These are phyloP conservation scores for Cryphonectria parasitica DNA, from an alignment of 2,329 filamentous ascomycete species.

Conservation along the genomic window DNA sequence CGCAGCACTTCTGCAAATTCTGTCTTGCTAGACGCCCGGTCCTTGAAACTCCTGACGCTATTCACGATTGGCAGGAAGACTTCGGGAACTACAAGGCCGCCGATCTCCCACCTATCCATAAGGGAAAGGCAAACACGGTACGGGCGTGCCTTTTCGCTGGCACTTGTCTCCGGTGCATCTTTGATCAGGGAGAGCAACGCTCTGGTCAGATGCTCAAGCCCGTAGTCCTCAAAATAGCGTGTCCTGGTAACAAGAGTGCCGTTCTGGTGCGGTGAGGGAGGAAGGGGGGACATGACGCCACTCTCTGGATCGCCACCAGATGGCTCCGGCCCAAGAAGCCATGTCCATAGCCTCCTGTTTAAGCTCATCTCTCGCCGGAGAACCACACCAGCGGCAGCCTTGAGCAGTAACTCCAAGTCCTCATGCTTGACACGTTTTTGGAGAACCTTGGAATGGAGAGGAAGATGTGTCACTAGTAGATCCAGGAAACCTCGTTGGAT, in stretches of 20 bases:
- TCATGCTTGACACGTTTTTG: constrained; percentile 72
- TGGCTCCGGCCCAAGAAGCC: constrained; percentile 84
- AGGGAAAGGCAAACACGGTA: constrained; percentile 92
- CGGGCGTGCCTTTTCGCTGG: constrained; percentile 76
- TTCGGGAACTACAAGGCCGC: constrained; percentile 83
- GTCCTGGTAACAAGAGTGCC: constrained; percentile 61
- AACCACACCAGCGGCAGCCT: constrained; percentile 85
- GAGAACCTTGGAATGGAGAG: constrained; percentile 79
- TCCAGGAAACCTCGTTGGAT: constrained; percentile 95
- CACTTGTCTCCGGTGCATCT: constrained; percentile 50
- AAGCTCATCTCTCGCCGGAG: constrained; percentile 93
- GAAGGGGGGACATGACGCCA: constrained; percentile 49
- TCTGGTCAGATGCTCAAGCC: constrained; percentile 72
- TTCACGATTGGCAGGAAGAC: constrained; percentile 86
- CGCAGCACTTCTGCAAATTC: constrained; percentile 86
- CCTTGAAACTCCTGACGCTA: constrained; percentile 77
- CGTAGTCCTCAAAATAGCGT: constrained; percentile 82
- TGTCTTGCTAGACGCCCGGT: constrained; percentile 62
- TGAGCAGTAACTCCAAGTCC: constrained; percentile 81
- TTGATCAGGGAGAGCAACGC: constrained; percentile 76
- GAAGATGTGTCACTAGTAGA: constrained; percentile 85
- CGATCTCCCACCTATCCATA: constrained; percentile 99
- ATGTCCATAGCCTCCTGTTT: constrained; percentile 92
- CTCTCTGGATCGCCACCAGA: constrained; percentile 52
- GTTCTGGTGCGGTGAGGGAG: constrained; percentile 48